Percentiles rank a stretch among this genome's conserved stretches.
phyloP scores from a whole-genome alignment of 352 stramenopile species.

The Thraustochytrium striatum region DNA sequence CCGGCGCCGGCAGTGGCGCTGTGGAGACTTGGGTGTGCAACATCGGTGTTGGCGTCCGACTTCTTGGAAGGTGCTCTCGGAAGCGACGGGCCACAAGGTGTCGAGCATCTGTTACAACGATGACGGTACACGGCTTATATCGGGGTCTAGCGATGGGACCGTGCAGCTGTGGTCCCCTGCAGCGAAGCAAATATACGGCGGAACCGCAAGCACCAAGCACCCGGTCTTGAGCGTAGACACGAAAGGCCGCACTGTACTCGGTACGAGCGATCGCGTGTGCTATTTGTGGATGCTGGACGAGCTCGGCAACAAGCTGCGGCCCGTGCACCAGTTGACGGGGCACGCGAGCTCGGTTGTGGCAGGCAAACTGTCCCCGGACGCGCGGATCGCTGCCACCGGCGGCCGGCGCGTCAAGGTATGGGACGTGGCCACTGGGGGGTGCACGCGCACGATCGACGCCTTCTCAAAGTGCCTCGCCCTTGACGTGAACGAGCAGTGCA shows the following conservation, averaged over 20 bases:
- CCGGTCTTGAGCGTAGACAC: constrained; percentile 37
- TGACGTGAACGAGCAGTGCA: constrained; percentile 29
- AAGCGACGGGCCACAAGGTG: not conserved
- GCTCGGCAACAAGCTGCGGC: not conserved
- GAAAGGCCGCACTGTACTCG: constrained; percentile 9
- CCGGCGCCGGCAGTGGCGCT: not conserved
- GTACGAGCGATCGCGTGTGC: constrained; percentile 11
- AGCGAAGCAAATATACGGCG: not conserved
- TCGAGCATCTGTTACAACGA: constrained; percentile 9
- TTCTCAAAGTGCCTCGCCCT: constrained; percentile 43
- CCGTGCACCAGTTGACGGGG: not conserved
- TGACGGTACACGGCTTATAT: constrained; percentile 3
- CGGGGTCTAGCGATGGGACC: constrained; percentile 14
- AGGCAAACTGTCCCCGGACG: constrained; percentile 22
- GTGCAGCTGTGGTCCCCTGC: constrained; percentile 24
- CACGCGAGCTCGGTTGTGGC: constrained; percentile 19
- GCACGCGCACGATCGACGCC: constrained; percentile 4
- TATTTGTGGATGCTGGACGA: constrained; percentile 18
- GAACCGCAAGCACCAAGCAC: not conserved
- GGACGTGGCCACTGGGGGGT: not conserved
- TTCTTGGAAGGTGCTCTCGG: constrained; percentile 8
- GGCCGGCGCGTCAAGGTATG: constrained; percentile 29
- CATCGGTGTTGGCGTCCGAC: constrained; percentile 17
- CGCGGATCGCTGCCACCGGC: constrained; percentile 7
- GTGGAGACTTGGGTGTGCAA: constrained; percentile 13